phyloP scores from a whole-genome alignment of 78 protist genomes.

The Chrysochromulina tobinii region DNA sequence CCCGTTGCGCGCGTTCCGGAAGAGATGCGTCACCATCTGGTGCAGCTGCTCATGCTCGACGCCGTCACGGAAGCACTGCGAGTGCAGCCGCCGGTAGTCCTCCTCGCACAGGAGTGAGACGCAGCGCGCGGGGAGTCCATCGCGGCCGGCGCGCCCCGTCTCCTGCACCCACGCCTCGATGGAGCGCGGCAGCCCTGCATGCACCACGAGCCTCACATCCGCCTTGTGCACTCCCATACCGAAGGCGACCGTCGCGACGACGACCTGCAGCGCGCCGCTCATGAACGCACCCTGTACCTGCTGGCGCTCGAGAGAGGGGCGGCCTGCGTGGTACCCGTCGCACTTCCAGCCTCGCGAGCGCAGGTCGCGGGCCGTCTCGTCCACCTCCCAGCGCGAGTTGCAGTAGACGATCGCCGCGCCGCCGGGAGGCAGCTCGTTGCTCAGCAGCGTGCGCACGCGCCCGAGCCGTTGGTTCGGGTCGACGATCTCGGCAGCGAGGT shows the following conservation, averaged over 20 bases:
- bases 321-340: conserved; percentile 21
- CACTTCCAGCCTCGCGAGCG: background rate
- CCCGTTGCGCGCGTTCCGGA: background rate
- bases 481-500: background rate
- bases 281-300: conserved; percentile 2
- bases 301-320: background rate
- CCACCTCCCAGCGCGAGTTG: too few species aligned
- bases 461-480: background rate
- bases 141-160: conserved; percentile 62
- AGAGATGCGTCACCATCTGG: background rate
- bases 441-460: background rate
- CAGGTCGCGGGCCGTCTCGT: background rate
- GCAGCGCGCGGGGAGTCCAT: conserved; percentile 39
- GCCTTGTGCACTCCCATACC: conserved; percentile 60
- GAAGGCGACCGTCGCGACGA: conserved; percentile 44
- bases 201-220: conserved; percentile 46
- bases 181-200: conserved; percentile 48
- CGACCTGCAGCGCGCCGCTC: background rate
- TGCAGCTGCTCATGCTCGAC: background rate
- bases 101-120: background rate
- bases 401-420: background rate
- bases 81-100: background rate
- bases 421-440: background rate
- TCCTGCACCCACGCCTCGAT: conserved; percentile 46
- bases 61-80: background rate